A percentile compares a stretch with the other conserved stretches of the same genome.
These are phyloP conservation scores for Cytidiella melzeri DNA, from an alignment of 768 basidiomycete species.

Conservation along the genomic window DNA sequence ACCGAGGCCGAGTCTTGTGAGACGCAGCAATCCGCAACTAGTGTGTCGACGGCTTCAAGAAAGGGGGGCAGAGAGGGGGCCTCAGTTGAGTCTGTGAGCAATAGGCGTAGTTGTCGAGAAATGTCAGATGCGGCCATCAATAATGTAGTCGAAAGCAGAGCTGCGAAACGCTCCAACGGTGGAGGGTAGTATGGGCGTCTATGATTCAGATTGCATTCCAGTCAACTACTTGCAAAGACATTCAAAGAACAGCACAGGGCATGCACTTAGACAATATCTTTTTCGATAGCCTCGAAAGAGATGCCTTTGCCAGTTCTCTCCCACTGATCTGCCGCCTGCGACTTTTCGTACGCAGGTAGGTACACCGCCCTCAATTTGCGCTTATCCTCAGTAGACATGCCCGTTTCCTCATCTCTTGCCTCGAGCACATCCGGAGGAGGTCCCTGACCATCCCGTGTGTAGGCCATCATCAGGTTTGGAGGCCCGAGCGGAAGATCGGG, in stretches of 20 bases:
- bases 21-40: constrained; percentile 44
- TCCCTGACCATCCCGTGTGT: constrained; percentile 31
- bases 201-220: no score
- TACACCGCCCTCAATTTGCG: constrained; percentile 30
- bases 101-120: constrained; percentile 48
- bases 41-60: constrained; percentile 46
- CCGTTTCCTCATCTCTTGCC: constrained; percentile 28
- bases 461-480: constrained; percentile 42
- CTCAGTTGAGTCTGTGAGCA: constrained; percentile 50
- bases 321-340: constrained; percentile 33
- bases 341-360: constrained; percentile 32
- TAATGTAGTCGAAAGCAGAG: neutral
- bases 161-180: no score
- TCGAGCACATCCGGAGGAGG: constrained; percentile 26
- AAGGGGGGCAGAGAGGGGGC: constrained; percentile 44
- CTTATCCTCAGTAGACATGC: constrained; percentile 31
- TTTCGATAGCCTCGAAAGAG: constrained; percentile 26
- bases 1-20: constrained; percentile 39
- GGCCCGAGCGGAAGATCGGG: constrained; percentile 40
- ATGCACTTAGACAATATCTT: no score
- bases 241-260: neutral
- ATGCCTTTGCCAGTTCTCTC: constrained; percentile 29
- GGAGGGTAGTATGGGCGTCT: neutral
- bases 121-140: constrained; percentile 33
- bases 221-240: no score